These are phyloP conservation scores for Phytophthora syringae DNA, from an alignment of 352 stramenopile genomes.

Conservation along the genomic window DNA sequence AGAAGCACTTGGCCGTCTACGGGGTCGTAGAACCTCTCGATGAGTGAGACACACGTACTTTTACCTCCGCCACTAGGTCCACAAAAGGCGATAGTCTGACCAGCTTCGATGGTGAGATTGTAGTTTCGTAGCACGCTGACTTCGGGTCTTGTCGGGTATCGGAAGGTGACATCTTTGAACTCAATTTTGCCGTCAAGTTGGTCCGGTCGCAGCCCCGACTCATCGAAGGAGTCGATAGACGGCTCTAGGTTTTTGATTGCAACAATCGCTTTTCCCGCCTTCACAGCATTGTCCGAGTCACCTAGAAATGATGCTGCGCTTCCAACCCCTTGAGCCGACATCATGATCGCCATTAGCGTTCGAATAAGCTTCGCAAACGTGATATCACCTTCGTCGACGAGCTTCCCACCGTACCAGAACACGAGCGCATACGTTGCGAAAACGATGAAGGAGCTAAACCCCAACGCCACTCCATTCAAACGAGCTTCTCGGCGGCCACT, in stretches of 20 bases:
- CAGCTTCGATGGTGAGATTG: constrained; percentile 78
- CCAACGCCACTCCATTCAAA: constrained; percentile 53
- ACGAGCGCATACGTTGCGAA: constrained; percentile 55
- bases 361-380: constrained; percentile 52
- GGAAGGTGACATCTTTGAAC: constrained; percentile 74
- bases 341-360: constrained; percentile 58
- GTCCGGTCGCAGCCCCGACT: background rate
- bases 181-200: constrained; percentile 36
- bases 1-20: constrained; percentile 62
- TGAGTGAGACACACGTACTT: constrained; percentile 45
- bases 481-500: constrained; percentile 36
- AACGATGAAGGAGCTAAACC: constrained; percentile 68
- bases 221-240: constrained; percentile 36
- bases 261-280: too few relatives aligned
- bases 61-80: constrained; percentile 55
- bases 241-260: too few relatives aligned
- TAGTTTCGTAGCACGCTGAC: constrained; percentile 79
- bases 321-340: constrained; percentile 40
- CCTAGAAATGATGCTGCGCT: constrained; percentile 33
- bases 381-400: constrained; percentile 47
- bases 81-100: constrained; percentile 66
- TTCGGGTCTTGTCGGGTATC: constrained; percentile 70
- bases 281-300: too few relatives aligned
- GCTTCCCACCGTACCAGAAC: constrained; percentile 64
- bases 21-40: constrained; percentile 78